phyloP scores from a whole-genome alignment of 495 filamentous ascomycete species.

The Penicillium argentinense region DNA sequence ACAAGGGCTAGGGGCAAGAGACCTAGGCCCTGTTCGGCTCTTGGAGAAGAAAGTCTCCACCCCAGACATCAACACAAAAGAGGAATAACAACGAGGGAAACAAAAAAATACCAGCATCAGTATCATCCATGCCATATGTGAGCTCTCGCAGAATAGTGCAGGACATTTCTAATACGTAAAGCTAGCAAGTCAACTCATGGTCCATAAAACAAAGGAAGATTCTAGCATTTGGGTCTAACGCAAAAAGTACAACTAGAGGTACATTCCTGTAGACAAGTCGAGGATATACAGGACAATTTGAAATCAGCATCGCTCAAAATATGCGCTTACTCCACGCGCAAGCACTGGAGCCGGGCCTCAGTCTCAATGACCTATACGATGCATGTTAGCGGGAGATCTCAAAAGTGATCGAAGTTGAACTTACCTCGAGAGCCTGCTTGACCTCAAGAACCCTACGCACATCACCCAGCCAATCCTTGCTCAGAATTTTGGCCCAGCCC shows the following conservation, averaged over 20 bases:
- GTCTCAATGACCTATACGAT: conserved; percentile 47
- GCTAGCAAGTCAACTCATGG: no score
- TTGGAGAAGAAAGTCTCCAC: no score
- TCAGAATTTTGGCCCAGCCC: conserved; percentile 93
- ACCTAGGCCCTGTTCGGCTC: no score
- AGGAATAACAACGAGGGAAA: no score
- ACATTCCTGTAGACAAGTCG: conserved; percentile 42
- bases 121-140: no score
- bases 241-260: conserved; percentile 45
- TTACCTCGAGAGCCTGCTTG: conserved; percentile 90
- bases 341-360: conserved; percentile 50
- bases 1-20: no score
- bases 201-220: conserved; percentile 28
- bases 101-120: no score
- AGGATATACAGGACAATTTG: conserved; percentile 37
- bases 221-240: conserved; percentile 46
- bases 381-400: conserved; percentile 1
- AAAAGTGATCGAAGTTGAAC: no score
- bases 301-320: conserved; percentile 31
- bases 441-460: conserved; percentile 88
- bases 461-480: conserved; percentile 89
- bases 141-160: no score
- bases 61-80: no score
- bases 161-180: no score
- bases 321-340: conserved; percentile 48